Base-by-base conservation (phyloP, 495 filamentous ascomycete species). In the Lasiosphaeria hispida region DNA sequence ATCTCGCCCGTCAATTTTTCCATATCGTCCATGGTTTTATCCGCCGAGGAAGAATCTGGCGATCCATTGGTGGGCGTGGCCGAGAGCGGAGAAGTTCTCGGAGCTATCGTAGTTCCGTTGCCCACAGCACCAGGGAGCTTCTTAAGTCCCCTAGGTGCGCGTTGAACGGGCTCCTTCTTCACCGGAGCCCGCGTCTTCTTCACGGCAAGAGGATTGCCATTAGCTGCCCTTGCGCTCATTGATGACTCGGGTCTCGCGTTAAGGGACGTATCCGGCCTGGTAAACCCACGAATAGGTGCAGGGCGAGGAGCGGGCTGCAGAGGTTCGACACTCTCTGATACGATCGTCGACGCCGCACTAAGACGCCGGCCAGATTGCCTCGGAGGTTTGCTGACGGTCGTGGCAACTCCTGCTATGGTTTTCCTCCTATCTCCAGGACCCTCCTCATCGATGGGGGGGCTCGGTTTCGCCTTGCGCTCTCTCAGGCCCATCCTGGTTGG, bases 401-500 rank as follows among this genome's bases (percentile, higher is more conserved):
- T 73, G 17, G 77, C 71, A 7, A 76, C 71, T 59, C 79, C 81
- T 43, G 83, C 85, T 41, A 91, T 83, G 0, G 89, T 92, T 57
- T 75, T 85, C 42, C 90, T 72, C 36, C 90, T 79, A 53, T 74
- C 81, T 50, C 78, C 76, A 39, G 75, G 76, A 23, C 80, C 83
- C 11, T 77, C 74, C 7, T 78, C 80, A 1, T 76, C 74, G 7
- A 75, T 73, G 13, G 74, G 72, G 4, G 72, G 58, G 3, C 68
- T 35, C 13, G 71, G 62, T 52, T 72, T 79, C 0, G 72, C 71
- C 64, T 89, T 93, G 50, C 91, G 83, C 43, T 84, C 85, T 35
- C 93, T 79, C 39, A 94, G 79, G 56, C 88, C 82, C 81, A 87
- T 89, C 48, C 86, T 82, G 10, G 80, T 80, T 11, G 80, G 77